These are phyloP conservation scores for Nakazawaea pomicola DNA, from an alignment of 805 yeast species.

Conservation along the genomic window DNA sequence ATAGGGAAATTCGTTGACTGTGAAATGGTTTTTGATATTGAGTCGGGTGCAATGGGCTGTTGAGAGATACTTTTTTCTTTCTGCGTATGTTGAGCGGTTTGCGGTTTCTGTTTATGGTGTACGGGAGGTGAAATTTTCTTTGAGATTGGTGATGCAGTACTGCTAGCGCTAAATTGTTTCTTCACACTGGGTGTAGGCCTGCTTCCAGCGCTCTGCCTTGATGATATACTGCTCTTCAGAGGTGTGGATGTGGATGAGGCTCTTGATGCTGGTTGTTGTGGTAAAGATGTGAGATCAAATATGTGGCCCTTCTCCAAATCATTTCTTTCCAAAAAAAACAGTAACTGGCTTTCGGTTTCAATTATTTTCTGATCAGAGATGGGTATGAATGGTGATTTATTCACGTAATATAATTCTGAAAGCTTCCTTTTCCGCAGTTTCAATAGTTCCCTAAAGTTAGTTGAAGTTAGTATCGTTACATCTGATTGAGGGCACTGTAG, in stretches of 20 bases:
- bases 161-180: background rate
- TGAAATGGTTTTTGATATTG: background rate
- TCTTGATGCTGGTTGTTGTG: conserved; percentile 23
- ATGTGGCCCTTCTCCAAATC: conserved; percentile 43
- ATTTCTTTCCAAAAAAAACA: conserved; percentile 44
- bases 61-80: background rate
- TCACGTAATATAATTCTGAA: conserved; percentile 56
- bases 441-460: conserved; percentile 30
- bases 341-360: conserved; percentile 33
- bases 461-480: background rate
- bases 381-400: conserved; percentile 45
- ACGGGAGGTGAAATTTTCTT: conserved; percentile 2
- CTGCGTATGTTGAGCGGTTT: conserved; percentile 2
- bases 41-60: background rate
- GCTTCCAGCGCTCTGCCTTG: background rate
- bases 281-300: conserved; percentile 30
- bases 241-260: conserved; percentile 18
- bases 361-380: conserved; percentile 32
- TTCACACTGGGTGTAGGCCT: background rate
- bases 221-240: background rate
- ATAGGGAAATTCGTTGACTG: background rate
- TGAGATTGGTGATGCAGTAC: background rate
- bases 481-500: too few species aligned
- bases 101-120: background rate
- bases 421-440: conserved; percentile 51